A percentile compares a stretch with the other conserved stretches of the same genome.
These are phyloP conservation scores for Pseudovirgaria hyperparasitica DNA, from an alignment of 2,329 filamentous ascomycete species.

Conservation along the genomic window DNA sequence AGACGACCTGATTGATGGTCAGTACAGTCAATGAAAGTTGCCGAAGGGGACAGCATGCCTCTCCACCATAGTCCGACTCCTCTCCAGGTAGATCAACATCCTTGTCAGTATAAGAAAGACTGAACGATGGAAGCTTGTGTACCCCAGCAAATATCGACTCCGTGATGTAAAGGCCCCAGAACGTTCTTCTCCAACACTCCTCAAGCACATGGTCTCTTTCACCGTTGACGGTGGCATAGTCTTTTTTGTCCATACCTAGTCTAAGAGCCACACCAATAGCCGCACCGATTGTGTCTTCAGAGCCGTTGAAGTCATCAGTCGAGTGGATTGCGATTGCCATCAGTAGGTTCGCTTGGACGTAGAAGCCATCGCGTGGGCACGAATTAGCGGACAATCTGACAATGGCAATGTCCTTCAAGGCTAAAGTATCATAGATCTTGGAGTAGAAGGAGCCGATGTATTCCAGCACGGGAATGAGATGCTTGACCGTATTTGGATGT, in stretches of 20 bases:
- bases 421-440: conserved; percentile 24
- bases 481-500: too few relatives aligned
- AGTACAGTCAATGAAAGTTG: too few relatives aligned
- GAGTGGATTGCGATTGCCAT: conserved; percentile 66
- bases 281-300: conserved; percentile 50
- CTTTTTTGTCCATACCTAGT: conserved; percentile 58
- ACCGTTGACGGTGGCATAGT: conserved; percentile 51
- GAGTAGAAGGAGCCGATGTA: conserved; percentile 42
- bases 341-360: conserved; percentile 64
- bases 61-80: too few relatives aligned
- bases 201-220: conserved; percentile 52
- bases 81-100: too few relatives aligned
- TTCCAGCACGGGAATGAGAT: conserved; percentile 36
- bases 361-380: conserved; percentile 25
- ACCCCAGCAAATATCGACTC: too few relatives aligned
- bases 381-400: conserved; percentile 7
- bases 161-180: conserved; percentile 70
- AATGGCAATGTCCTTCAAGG: conserved; percentile 17
- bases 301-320: conserved; percentile 53
- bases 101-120: too few relatives aligned
- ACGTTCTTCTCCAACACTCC: conserved; percentile 73
- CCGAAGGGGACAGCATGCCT: too few relatives aligned
- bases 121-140: too few relatives aligned
- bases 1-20: too few relatives aligned
- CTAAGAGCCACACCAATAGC: conserved; percentile 60